Conservation (phyloP, 1,284 basidiomycete genomes). For the Ganoderma lucidum region DNA sequence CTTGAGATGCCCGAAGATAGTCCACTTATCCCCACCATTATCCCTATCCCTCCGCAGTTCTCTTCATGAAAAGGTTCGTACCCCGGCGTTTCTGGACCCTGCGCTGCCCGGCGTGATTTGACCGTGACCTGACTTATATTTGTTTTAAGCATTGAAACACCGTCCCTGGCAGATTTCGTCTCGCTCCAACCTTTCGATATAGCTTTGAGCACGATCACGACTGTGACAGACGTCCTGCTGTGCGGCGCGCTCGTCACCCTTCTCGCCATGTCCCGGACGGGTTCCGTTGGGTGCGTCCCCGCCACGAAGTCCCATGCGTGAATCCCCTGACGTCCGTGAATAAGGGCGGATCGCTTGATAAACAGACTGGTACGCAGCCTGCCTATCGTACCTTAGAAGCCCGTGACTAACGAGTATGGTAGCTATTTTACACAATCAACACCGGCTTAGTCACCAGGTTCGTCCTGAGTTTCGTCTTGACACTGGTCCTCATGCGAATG, state of each 20-base stretch:
- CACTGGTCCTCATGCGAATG: background rate
- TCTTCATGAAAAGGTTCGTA: slow-evolving; percentile 26
- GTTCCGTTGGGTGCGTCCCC: slow-evolving; percentile 20
- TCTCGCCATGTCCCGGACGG: slow-evolving; percentile 22
- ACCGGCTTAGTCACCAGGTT: slow-evolving; percentile 25
- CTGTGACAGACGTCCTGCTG: slow-evolving; percentile 23
- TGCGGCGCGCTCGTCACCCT: slow-evolving; percentile 24
- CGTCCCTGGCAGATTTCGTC: slow-evolving; percentile 10
- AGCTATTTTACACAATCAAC: slow-evolving; percentile 28
- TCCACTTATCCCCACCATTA: background rate
- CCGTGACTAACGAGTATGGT: background rate
- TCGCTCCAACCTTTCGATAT: slow-evolving; percentile 25
- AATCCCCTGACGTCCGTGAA: background rate
- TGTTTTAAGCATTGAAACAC: slow-evolving; percentile 2
- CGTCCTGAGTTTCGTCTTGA: background rate
- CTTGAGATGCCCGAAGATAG: background rate
- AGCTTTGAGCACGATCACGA: slow-evolving; percentile 20
- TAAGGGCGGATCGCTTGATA: slow-evolving; percentile 27
- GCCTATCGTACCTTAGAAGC: background rate
- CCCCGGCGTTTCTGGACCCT: background rate
- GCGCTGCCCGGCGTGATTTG: background rate
- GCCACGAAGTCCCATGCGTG: background rate
- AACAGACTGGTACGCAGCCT: slow-evolving; percentile 18
- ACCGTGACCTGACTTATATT: background rate
- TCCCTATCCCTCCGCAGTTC: slow-evolving; percentile 7